These are phyloP conservation scores for Acanthamoeba royreba DNA, from an alignment of 208 protist species.

Conservation along the genomic window DNA sequence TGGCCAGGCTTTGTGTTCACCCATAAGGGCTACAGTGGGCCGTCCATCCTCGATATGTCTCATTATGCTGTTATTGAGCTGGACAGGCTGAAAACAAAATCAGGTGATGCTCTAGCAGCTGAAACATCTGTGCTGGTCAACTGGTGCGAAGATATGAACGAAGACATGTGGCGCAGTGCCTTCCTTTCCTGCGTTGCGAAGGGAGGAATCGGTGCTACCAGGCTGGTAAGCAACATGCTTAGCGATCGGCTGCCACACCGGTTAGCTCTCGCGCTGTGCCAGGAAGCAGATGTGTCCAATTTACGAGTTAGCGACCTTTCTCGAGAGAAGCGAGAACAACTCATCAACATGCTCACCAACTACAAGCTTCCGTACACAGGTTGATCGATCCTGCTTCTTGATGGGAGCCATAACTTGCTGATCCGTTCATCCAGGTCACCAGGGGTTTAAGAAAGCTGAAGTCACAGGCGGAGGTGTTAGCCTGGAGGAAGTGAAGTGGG, in stretches of 20 bases:
- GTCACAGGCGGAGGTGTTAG: constrained; percentile 46
- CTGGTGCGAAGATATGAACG: neutral
- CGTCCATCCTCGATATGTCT: constrained; percentile 45
- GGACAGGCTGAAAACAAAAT: neutral
- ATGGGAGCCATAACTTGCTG: neutral
- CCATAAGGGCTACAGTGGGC: constrained; percentile 50
- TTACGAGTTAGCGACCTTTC: neutral
- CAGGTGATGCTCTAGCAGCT: neutral
- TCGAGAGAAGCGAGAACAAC: neutral
- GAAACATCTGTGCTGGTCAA: neutral
- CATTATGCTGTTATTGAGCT: neutral
- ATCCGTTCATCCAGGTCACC: constrained; percentile 3
- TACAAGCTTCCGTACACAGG: neutral
- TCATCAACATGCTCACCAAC: neutral
- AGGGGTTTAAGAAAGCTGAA: constrained; percentile 46
- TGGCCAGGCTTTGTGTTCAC: constrained; percentile 39
- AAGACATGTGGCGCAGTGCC: neutral
- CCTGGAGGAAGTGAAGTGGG: neutral
- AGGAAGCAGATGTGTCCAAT: neutral
- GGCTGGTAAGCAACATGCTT: neutral
- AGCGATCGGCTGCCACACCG: neutral
- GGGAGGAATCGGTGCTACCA: neutral
- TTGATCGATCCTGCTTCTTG: neutral
- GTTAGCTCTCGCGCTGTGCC: neutral
- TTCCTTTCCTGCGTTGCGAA: neutral